These are phyloP conservation scores for Chrysosporium queenslandicum DNA, from an alignment of 2,329 filamentous ascomycete species.

Conservation along the genomic window DNA sequence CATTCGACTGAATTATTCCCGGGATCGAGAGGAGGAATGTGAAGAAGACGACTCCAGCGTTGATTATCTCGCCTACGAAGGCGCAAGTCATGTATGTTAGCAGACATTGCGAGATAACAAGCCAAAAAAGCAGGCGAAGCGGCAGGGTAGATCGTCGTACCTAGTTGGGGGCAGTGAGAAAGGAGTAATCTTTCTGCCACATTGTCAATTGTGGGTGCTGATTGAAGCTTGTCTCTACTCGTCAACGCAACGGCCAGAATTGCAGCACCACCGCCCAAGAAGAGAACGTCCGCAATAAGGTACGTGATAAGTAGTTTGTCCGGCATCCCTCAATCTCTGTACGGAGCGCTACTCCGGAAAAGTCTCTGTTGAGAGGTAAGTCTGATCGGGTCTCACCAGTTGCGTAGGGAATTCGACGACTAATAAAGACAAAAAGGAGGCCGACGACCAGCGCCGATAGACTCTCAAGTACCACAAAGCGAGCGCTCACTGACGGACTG, in stretches of 20 bases:
- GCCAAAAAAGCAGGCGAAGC: not conserved
- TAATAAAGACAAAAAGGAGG: not conserved
- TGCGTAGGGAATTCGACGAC: not conserved
- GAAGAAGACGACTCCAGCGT: slow-evolving; percentile 60
- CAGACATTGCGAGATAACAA: not conserved
- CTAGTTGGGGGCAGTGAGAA: slow-evolving; percentile 43
- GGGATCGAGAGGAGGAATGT: slow-evolving; percentile 61
- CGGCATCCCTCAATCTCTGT: slow-evolving; percentile 30
- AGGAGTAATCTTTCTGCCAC: slow-evolving; percentile 46
- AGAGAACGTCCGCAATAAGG: slow-evolving; percentile 43
- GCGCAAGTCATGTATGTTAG: not conserved
- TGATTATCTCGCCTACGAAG: slow-evolving; percentile 56
- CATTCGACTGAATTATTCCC: slow-evolving; percentile 56
- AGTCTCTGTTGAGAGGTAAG: too few species aligned
- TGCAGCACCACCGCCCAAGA: slow-evolving; percentile 43
- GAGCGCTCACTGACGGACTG: not conserved
- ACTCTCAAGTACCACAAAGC: not conserved
- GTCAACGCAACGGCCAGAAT: slow-evolving; percentile 46
- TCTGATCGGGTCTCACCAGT: not conserved
- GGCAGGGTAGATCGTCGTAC: slow-evolving; percentile 36
- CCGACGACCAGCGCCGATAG: slow-evolving; percentile 9
- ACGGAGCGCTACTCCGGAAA: too few species aligned
- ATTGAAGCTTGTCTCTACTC: slow-evolving; percentile 36
- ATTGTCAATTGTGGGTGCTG: slow-evolving; percentile 38
- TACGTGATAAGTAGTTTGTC: slow-evolving; percentile 47